Base-by-base conservation (phyloP, 345 rosid genomes). In the Trapa bicornis region DNA sequence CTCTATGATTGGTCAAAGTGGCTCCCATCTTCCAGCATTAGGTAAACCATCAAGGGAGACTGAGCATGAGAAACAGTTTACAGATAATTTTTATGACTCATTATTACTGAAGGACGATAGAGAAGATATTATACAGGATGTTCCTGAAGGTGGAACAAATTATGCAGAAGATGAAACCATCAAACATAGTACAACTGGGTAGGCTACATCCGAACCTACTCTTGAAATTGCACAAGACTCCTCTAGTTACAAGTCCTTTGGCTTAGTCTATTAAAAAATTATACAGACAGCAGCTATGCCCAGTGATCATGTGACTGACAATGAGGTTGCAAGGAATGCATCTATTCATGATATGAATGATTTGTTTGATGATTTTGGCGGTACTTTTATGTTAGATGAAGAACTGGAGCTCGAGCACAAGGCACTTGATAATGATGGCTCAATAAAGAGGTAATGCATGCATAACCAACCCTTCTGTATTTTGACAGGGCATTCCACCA, bases 401-500 rank as follows among this genome's bases (percentile, higher is more conserved):
- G 99, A 95, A 71, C 74, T 95, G 68, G 97, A 91, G 79, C 81
- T 89, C 60, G 93, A 91, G 82, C 96, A 86, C 71, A 89, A 75
- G 72, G 78, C 76, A 64, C 80, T 37, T 35, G 81, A 82, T 71
- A 82, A 72, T 70, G 79, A 85, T 70, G 81, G 80, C 64, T 65
- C 79, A 47, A 67, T 68, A 67, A 79, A 80, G 74, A 89, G 97
- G 97, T 94, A 83, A 58, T 64, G 50, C 67, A 47, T 73, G 32
- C 9, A 3, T 48, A 12, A 61, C 37, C 35, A 37, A 10, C 35
- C 1, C 17, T 54, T 58, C 14, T 58, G 15, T 37, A 52, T 4
- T 48, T 42, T 66, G 68, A 67, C 79, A 94, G 99, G 97, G 99
- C 97, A 62, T 91, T 95, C 76, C 97, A 95, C 85, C 90, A 91